These are phyloP conservation scores for Penicillium odoratum DNA, from an alignment of 495 filamentous ascomycete species.

Conservation along the genomic window DNA sequence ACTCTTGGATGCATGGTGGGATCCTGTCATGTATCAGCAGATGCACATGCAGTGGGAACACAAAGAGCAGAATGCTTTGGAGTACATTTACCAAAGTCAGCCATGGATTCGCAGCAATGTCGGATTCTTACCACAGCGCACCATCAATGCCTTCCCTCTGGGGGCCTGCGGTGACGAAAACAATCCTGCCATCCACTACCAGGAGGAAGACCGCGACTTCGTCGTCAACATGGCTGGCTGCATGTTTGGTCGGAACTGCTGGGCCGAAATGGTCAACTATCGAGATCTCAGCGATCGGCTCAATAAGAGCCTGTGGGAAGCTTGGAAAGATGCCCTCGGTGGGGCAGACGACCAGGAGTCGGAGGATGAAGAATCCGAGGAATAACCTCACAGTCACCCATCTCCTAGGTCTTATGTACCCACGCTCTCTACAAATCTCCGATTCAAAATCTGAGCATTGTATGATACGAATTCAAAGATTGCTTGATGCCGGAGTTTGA, in stretches of 20 bases:
- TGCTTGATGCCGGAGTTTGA: not conserved
- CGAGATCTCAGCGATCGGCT: conserved; percentile 83
- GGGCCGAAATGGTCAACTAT: conserved; percentile 95
- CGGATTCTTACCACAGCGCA: conserved; percentile 87
- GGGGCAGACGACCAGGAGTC: conserved; percentile 27
- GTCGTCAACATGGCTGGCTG: conserved; percentile 99
- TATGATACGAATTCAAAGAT: not conserved
- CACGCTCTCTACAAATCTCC: not conserved
- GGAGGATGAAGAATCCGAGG: conserved; percentile 9
- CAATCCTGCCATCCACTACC: conserved; percentile 80
- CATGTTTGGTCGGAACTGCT: conserved; percentile 94
- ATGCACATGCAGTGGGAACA: conserved; percentile 99
- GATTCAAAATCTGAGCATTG: not conserved
- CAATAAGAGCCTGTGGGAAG: conserved; percentile 79
- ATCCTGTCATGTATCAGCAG: conserved; percentile 96
- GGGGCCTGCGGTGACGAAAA: conserved; percentile 82
- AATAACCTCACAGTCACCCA: not conserved
- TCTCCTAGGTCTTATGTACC: not conserved
- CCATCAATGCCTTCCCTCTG: conserved; percentile 89
- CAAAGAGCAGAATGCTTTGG: conserved; percentile 94
- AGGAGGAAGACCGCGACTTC: conserved; percentile 82
- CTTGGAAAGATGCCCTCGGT: conserved; percentile 38
- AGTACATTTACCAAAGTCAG: conserved; percentile 87
- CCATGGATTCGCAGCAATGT: conserved; percentile 90
- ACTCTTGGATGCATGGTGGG: conserved; percentile 96